Base-by-base conservation (phyloP, 1,284 basidiomycete species). In the Naganishia sp. region DNA sequence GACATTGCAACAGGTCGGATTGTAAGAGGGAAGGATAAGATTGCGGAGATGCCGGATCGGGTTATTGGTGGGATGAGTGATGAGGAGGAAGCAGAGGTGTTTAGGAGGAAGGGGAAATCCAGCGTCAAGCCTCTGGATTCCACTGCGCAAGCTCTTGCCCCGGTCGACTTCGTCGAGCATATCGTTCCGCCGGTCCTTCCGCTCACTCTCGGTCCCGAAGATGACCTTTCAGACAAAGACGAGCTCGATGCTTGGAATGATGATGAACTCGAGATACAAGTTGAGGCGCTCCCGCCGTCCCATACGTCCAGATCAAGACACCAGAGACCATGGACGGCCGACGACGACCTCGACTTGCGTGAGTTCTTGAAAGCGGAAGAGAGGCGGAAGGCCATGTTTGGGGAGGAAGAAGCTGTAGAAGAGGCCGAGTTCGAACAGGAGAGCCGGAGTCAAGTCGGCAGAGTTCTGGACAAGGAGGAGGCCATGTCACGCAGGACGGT, bases 1-100 rank as follows among this genome's bases (percentile, higher is more conserved):
- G 78, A 81, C 67, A 54, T 80, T 23, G 23, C 45, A 0, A 75
- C 73, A 0, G 74, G 73, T 21, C 53, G 69, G 33, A 71, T 79
- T 1, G 63, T 73, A 0, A 68, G 61, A 15, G 59, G 59, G 31
- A 61, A 61, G 44, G 59, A 61, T 7, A 61, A 52, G 11, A 42
- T 61, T 43, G 59, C 59, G 21, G 25, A 28, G 36, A 52, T 61
- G 59, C 59, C 59, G 48, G 59, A 61, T 43, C 52, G 59, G 36
- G 48, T 61, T 25, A 61, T 61, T 28, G 59, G 59, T 16, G 59
- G 59, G 18, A 52, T 52, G 59, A 61, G 59, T 31, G 59, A 52
- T 25, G 59, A 61, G 16, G 59, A 61, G 43, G 48, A 61, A 28
- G 59, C 59, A 21, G 49, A 61, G 23, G 59, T 52, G 21, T 25